Conservation (phyloP, 305 asterid species). For the Fraxinus latifolia region DNA sequence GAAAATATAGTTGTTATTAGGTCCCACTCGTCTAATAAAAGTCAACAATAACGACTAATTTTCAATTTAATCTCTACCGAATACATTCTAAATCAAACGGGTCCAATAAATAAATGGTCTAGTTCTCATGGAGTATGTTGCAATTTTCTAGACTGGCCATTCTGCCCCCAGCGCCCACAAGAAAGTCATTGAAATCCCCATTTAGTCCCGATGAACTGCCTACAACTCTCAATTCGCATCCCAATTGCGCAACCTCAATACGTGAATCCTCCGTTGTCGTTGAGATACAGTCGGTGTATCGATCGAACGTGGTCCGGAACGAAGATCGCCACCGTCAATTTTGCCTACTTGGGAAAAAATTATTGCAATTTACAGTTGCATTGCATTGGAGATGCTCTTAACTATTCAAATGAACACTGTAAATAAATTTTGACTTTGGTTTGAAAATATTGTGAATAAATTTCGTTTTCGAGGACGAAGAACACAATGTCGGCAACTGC, state of each 20-base stretch:
- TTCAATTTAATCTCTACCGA: too few species aligned
- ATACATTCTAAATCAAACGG: too few species aligned
- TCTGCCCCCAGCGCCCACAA: too few species aligned
- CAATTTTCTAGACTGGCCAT: too few species aligned
- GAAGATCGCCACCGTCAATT: background rate
- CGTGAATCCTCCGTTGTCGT: background rate
- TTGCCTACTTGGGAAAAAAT: background rate
- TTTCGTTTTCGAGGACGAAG: constrained; percentile 10
- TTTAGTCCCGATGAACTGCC: background rate
- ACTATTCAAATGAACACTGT: background rate
- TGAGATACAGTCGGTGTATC: background rate
- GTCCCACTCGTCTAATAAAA: too few species aligned
- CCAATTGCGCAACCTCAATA: background rate
- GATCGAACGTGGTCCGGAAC: background rate
- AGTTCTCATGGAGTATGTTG: too few species aligned
- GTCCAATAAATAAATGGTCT: too few species aligned
- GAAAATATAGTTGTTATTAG: too few species aligned
- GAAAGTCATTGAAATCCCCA: background rate
- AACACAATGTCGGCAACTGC: constrained; percentile 43
- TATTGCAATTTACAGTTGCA: too few species aligned
- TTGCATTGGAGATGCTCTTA: background rate
- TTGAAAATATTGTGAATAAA: background rate
- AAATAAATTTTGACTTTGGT: background rate
- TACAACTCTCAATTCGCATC: background rate
- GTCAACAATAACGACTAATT: too few species aligned